phyloP scores from a whole-genome alignment of 108 stramenopile genomes.

The Cyclotella sp. region DNA sequence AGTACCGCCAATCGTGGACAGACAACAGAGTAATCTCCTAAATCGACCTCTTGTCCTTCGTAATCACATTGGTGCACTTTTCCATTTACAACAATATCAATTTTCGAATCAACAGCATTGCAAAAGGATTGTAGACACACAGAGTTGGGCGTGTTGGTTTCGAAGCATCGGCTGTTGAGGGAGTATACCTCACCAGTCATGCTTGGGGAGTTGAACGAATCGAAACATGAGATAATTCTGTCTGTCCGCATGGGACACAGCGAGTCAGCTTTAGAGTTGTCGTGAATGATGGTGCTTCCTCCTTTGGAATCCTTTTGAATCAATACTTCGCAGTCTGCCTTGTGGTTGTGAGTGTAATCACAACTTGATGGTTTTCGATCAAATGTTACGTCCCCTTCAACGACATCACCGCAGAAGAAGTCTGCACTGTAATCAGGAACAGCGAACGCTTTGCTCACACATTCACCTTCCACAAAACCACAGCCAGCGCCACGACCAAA shows the following conservation, averaged over 20 bases:
- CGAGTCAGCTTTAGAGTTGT: not conserved
- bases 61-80: conserved; percentile 53
- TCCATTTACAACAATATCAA: conserved; percentile 49
- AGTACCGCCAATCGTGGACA: conserved; percentile 51
- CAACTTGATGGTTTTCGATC: conserved; percentile 47
- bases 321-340: conserved; percentile 41
- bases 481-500: conserved; percentile 59
- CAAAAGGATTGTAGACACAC: conserved; percentile 54
- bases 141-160: conserved; percentile 37
- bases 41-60: conserved; percentile 48
- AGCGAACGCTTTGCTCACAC: conserved; percentile 26
- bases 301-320: not conserved
- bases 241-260: conserved; percentile 46
- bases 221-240: conserved; percentile 43
- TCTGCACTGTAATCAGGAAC: conserved; percentile 51
- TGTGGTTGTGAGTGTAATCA: conserved; percentile 58
- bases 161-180: conserved; percentile 46
- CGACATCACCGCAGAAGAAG: conserved; percentile 48
- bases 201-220: conserved; percentile 23
- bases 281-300: not conserved
- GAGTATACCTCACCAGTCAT: conserved; percentile 44
- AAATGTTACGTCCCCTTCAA: conserved; percentile 3
- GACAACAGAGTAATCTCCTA: conserved; percentile 32
- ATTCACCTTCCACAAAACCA: conserved; percentile 51
- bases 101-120: conserved; percentile 49